Evolutionary conservation across 352 stramenopile genomes (phyloP), one percentile per base, ranked within the genome.

Genomic region (Pythium phragmiticola): DNA sequence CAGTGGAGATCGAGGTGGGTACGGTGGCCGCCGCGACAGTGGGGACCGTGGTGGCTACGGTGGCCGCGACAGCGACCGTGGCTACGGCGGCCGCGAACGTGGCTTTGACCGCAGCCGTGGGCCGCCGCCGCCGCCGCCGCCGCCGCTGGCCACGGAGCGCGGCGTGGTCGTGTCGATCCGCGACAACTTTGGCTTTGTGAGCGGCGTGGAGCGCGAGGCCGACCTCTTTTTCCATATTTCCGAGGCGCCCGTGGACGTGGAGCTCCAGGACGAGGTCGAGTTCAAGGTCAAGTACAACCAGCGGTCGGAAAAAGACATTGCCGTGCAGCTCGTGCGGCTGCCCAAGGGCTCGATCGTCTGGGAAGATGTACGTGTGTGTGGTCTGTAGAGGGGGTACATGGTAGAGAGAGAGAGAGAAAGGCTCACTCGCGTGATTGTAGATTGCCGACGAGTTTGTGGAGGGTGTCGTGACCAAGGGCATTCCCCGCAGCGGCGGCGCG

Each of bases 191-290:
- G 70, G 70, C 23, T 76, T 76, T 46, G 43, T 70, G 39, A 78
- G 82, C 63, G 78, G 80, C 55, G 64, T 87, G 62, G 82, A 88
- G 9, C 73, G 79, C 53, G 79, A 93, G 14, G 79, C 77, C 21
- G 84, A 93, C 41, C 52, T 91, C 45, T 93, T 93, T 67, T 93
- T 93, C 70, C 84, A 93, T 71, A 85, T 91, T 37, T 86, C 80
- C 8, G 84, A 93, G 46, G 84, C 82, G 28, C 84, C 84, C 0
- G 65, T 85, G 63, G 80, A 89, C 64, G 58, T 88, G 50, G 73
- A 89, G 57, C 42, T 90, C 46, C 72, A 87, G 23, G 82, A 91
- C 64, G 84, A 93, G 49, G 74, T 91, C 37, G 82, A 88, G 68
- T 93, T 89, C 65, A 77, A 82, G 34, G 70, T 91, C 55, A 88